These are phyloP conservation scores for Boletus sp. DNA, from an alignment of 1,284 basidiomycete species.

Conservation along the genomic window DNA sequence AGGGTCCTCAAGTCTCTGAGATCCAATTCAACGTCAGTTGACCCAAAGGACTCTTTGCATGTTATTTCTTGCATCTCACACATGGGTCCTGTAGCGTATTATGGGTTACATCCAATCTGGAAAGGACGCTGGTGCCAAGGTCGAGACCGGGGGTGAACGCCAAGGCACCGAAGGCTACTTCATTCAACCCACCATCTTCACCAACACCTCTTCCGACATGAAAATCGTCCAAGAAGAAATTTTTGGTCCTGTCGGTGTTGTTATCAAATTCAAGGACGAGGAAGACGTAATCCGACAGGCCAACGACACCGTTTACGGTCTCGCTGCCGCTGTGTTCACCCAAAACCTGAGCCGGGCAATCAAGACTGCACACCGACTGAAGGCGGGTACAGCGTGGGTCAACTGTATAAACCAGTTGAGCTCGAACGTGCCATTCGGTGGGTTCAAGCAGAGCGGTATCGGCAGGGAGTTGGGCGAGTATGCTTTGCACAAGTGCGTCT, in stretches of 20 bases:
- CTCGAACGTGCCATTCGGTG: constrained; percentile 76
- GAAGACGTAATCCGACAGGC: constrained; percentile 73
- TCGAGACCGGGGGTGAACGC: constrained; percentile 74
- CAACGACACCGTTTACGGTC: constrained; percentile 85
- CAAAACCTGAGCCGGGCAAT: constrained; percentile 75
- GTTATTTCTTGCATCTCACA: constrained; percentile 28
- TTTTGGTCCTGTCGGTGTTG: constrained; percentile 79
- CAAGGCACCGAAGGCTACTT: constrained; percentile 73
- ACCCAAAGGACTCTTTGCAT: constrained; percentile 29
- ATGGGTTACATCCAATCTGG: constrained; percentile 88
- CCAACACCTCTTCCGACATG: constrained; percentile 73
- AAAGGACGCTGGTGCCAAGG: constrained; percentile 78
- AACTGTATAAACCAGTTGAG: constrained; percentile 74
- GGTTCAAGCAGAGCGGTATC: constrained; percentile 83
- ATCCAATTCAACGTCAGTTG: constrained; percentile 57
- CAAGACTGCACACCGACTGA: constrained; percentile 68
- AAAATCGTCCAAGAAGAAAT: constrained; percentile 90
- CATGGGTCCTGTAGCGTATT: constrained; percentile 51
- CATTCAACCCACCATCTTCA: constrained; percentile 85
- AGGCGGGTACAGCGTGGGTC: constrained; percentile 82
- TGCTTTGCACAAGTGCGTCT: constrained; percentile 60
- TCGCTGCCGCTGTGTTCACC: constrained; percentile 83
- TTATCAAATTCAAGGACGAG: constrained; percentile 71
- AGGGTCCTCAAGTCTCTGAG: constrained; percentile 87
- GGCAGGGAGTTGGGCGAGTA: constrained; percentile 86